Evolutionary conservation across 2,329 filamentous ascomycete genomes (phyloP), one percentile per base, ranked within the genome.

Genomic region (Teratosphaeria pseudoeucalypti): DNA sequence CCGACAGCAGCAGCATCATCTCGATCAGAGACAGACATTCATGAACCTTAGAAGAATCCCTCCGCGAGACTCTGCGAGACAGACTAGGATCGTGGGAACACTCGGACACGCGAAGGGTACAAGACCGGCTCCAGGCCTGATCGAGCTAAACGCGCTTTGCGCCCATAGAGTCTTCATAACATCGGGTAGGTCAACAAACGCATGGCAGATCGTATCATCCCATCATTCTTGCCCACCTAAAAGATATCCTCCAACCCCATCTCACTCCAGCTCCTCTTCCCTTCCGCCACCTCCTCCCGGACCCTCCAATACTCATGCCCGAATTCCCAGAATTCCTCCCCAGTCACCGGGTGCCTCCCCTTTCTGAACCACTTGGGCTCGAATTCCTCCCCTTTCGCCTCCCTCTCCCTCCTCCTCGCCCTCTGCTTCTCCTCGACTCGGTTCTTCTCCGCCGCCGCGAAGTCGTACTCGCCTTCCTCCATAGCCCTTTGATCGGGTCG

Each of bases 381-480:
- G 70, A 94, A 97, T 62, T 92, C 86, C 63, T 95, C 88, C 3
- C 94, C 94, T 2, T 76, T 82, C 34, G 82, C 81, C 75, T 99
- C 92, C 27, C 92, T 81, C 60, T 81, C 77, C 58, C 89, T 78
- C 62, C 94, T 79, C 60, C 87, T 86, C 10, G 86, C 85, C 61
- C 94, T 82, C 78, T 99, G 94, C 64, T 86, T 91, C 77, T 96
- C 89, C 74, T 99, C 94, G 0, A 99, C 83, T 1, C 94, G 82
- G 70, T 92, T 94, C 83, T 99, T 99, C 79, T 99, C 94, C 5
- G 83, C 84, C 0, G 92, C 94, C 1, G 94, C 94, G 61, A 94
- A 81, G 69, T 97, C 92, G 71, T 99, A 99, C 74, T 92, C 85
- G n/a, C 92, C 94, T 62, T 97, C 92, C 73, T 99, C 94, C 94